Evolutionary conservation across 331 rosid genomes (phyloP), one percentile per base, ranked within the genome.

Genomic region (Prunus yedoensis): DNA sequence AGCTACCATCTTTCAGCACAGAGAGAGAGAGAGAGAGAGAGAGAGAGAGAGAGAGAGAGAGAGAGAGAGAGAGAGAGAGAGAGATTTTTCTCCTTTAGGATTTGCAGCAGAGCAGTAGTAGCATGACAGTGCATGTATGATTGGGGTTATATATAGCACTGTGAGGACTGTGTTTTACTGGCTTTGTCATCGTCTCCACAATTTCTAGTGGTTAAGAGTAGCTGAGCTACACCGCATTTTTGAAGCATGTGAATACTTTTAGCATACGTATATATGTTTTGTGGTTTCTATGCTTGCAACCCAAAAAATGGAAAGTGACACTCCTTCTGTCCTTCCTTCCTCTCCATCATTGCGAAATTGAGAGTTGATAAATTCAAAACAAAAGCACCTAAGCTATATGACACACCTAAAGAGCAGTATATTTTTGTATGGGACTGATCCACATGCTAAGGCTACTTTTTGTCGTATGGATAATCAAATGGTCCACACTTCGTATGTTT

Each of bases 281-380:
- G 87, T 86, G 84, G 87, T 62, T 74, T 54, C 38, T 62, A 67
- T 69, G 74, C 69, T 63, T 59, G 58, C 77, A 45, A 73, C 52
- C 58, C 21, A 15, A 41, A 23, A 17, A 41, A 14, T 16, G 68
- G 57, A 73, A 14, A 43, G 68, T 59, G 77, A 73, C 58, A 23
- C 7, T 10, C 30, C 16, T 67, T 49, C 71, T 5, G 3, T 58
- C 18, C 51, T 51, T 60, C 64, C 67, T 16, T 63, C 72, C 52
- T 57, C 11, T 20, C 56, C 13, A 49, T 77, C 72, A 77, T 69
- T 47, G 4, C 2, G 10, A 20, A 13, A 6, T 32, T 7, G 30
- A 28, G 23, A 61, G 30, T 14, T 47, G 58, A 28, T 8, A 18
- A 61, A 61, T 17, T 4, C 3, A 4, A 69, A 12, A 70, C 4